Evolutionary conservation across 1,139 yeast species (phyloP).

Genomic region (Suhomyces taliae): DNA sequence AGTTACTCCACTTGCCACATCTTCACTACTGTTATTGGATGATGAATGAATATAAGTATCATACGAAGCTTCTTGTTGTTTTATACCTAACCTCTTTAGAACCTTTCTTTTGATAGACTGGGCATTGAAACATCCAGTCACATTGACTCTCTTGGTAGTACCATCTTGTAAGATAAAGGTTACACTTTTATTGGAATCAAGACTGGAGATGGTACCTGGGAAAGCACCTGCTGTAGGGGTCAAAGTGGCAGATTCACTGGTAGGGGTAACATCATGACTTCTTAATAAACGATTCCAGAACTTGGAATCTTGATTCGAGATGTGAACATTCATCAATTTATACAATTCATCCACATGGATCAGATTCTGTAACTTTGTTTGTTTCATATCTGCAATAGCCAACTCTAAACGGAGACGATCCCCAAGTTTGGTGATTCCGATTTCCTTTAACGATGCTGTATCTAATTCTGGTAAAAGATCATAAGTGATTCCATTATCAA

Average conservation of each 20-base stretch:
- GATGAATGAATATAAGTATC: constrained; percentile 41
- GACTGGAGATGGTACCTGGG: neutral
- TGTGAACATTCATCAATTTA: constrained; percentile 24
- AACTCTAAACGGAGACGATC: constrained; percentile 71
- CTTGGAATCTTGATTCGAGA: constrained; percentile 9
- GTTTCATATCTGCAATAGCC: constrained; percentile 46
- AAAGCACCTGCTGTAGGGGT: constrained; percentile 14
- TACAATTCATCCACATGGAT: constrained; percentile 34
- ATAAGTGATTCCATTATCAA: constrained; percentile 55
- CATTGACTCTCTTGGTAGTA: constrained; percentile 66
- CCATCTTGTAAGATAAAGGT: constrained; percentile 79
- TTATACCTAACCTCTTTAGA: constrained; percentile 58
- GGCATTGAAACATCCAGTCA: constrained; percentile 80
- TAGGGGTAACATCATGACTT: constrained; percentile 10
- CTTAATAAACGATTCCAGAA: constrained; percentile 2
- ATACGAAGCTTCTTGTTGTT: constrained; percentile 38
- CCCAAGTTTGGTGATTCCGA: constrained; percentile 79
- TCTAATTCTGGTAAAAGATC: constrained; percentile 68
- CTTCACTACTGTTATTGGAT: constrained; percentile 10
- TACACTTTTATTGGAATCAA: constrained; percentile 47
- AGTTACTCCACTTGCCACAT: constrained; percentile 31
- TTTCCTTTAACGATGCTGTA: constrained; percentile 62
- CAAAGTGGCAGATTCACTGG: constrained; percentile 17
- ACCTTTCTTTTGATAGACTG: constrained; percentile 74
- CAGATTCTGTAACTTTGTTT: constrained; percentile 34